Evolutionary conservation across 2,329 filamentous ascomycete genomes (phyloP), one percentile per base, ranked within the genome.

Genomic region (Macrophomina phaseolina): DNA sequence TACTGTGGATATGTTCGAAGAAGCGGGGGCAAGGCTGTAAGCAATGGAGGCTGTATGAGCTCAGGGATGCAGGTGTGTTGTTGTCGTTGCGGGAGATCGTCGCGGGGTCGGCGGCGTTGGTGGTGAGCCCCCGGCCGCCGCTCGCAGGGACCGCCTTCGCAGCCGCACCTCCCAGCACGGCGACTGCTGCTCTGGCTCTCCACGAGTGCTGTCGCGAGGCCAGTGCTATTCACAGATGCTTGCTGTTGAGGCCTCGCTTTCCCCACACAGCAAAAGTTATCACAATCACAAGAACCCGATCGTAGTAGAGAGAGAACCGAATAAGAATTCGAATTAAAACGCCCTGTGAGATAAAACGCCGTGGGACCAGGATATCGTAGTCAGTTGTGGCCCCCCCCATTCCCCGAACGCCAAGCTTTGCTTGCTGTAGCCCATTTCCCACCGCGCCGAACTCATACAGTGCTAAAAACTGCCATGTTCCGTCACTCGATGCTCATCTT

Each of bases 401-500:
- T 40, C 23, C 61, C 61, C 36, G 11, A 64, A 64, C 61, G 61
- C 61, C 61, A 6, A 42, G 9, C 16, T 36, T 30, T 49, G 32
- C 14, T n/a, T 46, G 23, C 23, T 40, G 23, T 60, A 11, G 34
- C n/a, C 16, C 28, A 23, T 28, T 40, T 32, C 58, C 32, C 28
- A 32, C 23, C 23, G 23, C 32, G n/a, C 32, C 58, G 5, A 49
- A 62, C 58, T 62, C 58, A 6, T 51, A 62, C 58, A 62, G 30
- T 49, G 32, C 32, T 49, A 11, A 38, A 11, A 34, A 38, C 58
- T 11, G 38, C 32, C 63, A 18, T 45, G 18, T 51, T 23, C n/a
- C n/a, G n/a, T 80, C 81, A 97, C 78, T 97, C 94, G 74, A 97
- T 97, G 78, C 92, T 97, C 91, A 98, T 95, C 73, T 94, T 93